These are phyloP conservation scores for Aurantiochytrium sp. DNA, from an alignment of 108 stramenopile species.

Conservation along the genomic window DNA sequence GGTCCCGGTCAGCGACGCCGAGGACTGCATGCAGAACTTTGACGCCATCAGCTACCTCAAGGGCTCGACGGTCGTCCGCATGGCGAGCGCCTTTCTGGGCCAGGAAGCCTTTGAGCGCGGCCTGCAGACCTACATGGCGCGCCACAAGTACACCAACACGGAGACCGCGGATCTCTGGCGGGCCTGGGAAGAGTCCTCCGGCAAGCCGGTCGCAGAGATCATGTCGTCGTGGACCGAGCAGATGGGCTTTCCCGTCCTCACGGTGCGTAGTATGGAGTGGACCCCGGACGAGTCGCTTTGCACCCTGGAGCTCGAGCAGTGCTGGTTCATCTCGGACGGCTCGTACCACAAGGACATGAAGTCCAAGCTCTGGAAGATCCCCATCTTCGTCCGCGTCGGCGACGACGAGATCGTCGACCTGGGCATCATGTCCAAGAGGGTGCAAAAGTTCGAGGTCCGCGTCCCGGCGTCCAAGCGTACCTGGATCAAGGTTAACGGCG, in stretches of 20 bases:
- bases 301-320: slow-evolving; percentile 71
- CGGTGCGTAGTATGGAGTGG: slow-evolving; percentile 38
- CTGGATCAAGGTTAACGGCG: slow-evolving; percentile 92
- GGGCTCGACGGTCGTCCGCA: slow-evolving; percentile 51
- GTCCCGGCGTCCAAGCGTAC: slow-evolving; percentile 37
- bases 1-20: slow-evolving; percentile 76
- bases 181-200: slow-evolving; percentile 81
- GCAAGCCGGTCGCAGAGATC: slow-evolving; percentile 76
- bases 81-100: slow-evolving; percentile 32
- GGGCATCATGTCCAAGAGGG: slow-evolving; percentile 72
- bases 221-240: slow-evolving; percentile 91
- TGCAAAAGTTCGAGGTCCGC: slow-evolving; percentile 57
- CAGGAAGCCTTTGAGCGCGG: slow-evolving; percentile 42
- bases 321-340: slow-evolving; percentile 85
- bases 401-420: slow-evolving; percentile 67
- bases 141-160: slow-evolving; percentile 47
- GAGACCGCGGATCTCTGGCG: slow-evolving; percentile 73
- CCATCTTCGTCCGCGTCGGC: slow-evolving; percentile 73
- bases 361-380: slow-evolving; percentile 82
- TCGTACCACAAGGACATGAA: slow-evolving; percentile 63
- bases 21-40: slow-evolving; percentile 94
- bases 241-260: slow-evolving; percentile 68
- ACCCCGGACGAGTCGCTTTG: neutral
- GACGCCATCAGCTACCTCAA: slow-evolving; percentile 85
- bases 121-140: slow-evolving; percentile 41